Evolutionary conservation across 2,329 filamentous ascomycete genomes (phyloP), one percentile per base, ranked within the genome.

Genomic region (Ilyonectria robusta): DNA sequence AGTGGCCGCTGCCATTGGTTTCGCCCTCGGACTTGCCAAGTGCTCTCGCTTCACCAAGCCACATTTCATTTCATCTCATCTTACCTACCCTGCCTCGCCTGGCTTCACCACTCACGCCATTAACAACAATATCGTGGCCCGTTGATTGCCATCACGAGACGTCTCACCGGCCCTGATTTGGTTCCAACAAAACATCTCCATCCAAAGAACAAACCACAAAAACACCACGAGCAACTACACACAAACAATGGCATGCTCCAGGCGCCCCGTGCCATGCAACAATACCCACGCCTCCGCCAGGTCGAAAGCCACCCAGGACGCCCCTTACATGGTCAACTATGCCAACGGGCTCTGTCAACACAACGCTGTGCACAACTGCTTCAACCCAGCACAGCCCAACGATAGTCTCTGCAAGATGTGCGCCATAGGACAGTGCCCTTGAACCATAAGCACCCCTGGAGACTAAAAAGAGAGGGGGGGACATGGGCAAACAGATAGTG

Each of bases 371-470:
- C 74, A 76, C 58, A 70, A 72, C 46, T 76, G 74, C 62, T 67
- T 63, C 46, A 67, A 73, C 29, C 64, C 64, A 19, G 70, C 68
- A 23, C 65, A 69, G 13, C 53, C 69, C 31, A 71, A 69, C 23
- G 66, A 67, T 19, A 67, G 37, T 3, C 72, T 73, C 44, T 76
- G 74, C 64, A 67, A 68, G 40, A 76, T 76, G 74, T 76, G 74
- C 42, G 68, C 70, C 23, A 62, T 62, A 35, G 71, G 71, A 33
- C 73, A 75, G 51, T 75, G 73, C 23, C 67, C 73, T 21, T 73
- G 65, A 72, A 37, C 6, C n/a, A 46, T 10, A 21, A 19, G 9
- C 17, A 11, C 13, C 6, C 8, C 17, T 35, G 13, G 17, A 35
- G 19, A 37, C 15, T 11, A 35, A 11, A 7, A 33, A n/a, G 50